phyloP scores from a whole-genome alignment of 1,284 basidiomycete genomes.

The Earliella scabrosa region DNA sequence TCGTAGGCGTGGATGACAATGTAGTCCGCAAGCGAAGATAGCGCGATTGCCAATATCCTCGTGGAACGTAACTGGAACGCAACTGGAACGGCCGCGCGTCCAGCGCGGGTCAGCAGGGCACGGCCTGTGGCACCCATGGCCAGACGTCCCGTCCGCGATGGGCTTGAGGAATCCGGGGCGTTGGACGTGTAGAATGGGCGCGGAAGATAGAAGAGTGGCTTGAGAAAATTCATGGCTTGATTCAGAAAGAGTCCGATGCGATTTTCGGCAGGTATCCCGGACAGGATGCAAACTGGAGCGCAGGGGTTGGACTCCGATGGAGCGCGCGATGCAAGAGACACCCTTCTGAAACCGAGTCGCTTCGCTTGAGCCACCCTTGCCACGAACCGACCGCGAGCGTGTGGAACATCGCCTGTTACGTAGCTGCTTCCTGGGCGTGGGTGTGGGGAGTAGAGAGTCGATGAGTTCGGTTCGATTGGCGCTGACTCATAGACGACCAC shows the following conservation, averaged over 20 bases:
- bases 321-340: background rate
- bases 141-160: background rate
- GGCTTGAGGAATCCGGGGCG: background rate
- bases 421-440: background rate
- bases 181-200: conserved; percentile 4
- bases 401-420: background rate
- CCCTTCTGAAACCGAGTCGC: background rate
- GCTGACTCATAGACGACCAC: too few species aligned
- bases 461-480: background rate
- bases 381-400: background rate
- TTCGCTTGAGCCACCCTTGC: background rate
- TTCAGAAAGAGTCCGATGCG: background rate
- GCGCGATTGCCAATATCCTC: conserved; percentile 14
- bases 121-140: background rate
- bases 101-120: conserved; percentile 6
- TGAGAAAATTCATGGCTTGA: background rate
- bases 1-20: conserved; percentile 16
- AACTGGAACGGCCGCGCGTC: conserved; percentile 3
- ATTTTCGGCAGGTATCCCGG: background rate
- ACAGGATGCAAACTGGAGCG: background rate
- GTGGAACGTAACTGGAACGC: background rate
- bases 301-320: background rate
- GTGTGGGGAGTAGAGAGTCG: background rate
- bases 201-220: conserved; percentile 1
- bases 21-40: conserved; percentile 14